Evolutionary conservation across 148 eudicot genomes (phyloP).

Genomic region (Arbutus unedo): DNA sequence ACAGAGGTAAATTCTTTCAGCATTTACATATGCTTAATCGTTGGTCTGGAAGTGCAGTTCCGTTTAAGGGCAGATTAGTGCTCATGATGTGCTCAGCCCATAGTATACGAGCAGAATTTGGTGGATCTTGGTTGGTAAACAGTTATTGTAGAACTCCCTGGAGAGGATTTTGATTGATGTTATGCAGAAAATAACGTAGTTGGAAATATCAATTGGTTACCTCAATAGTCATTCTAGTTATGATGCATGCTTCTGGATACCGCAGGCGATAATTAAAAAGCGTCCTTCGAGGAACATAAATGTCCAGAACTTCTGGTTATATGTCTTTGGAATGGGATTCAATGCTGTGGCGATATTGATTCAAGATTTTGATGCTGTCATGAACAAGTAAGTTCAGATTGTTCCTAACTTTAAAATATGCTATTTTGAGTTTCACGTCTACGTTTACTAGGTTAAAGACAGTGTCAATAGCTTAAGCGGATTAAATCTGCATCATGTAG

Average conservation of each 20-base stretch:
- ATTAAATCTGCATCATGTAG: slow-evolving; percentile 12
- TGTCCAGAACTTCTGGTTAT: slow-evolving; percentile 97
- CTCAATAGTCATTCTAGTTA: background rate
- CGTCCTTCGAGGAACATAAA: slow-evolving; percentile 97
- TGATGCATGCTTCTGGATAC: slow-evolving; percentile 18
- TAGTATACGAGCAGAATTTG: background rate
- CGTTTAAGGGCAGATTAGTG: background rate
- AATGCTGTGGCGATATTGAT: slow-evolving; percentile 79
- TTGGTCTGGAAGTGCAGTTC: slow-evolving; percentile 6
- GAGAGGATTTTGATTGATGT: slow-evolving; percentile 3
- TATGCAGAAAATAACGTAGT: background rate
- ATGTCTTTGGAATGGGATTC: slow-evolving; percentile 95
- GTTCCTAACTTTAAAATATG: slow-evolving; percentile 1
- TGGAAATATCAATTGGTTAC: slow-evolving; percentile 4
- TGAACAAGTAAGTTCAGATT: slow-evolving; percentile 58
- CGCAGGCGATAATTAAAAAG: slow-evolving; percentile 88
- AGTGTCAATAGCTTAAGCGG: background rate
- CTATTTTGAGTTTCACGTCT: background rate
- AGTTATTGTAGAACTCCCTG: background rate
- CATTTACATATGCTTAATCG: slow-evolving; percentile 6
- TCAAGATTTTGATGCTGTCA: slow-evolving; percentile 92
- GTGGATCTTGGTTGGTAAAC: slow-evolving; percentile 3
- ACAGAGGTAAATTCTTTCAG: slow-evolving; percentile 67
- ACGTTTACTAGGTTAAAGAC: background rate
- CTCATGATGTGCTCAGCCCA: background rate